Evolutionary conservation across 2,329 filamentous ascomycete species (phyloP).

Genomic region (Ceratocystis diversiconidia): DNA sequence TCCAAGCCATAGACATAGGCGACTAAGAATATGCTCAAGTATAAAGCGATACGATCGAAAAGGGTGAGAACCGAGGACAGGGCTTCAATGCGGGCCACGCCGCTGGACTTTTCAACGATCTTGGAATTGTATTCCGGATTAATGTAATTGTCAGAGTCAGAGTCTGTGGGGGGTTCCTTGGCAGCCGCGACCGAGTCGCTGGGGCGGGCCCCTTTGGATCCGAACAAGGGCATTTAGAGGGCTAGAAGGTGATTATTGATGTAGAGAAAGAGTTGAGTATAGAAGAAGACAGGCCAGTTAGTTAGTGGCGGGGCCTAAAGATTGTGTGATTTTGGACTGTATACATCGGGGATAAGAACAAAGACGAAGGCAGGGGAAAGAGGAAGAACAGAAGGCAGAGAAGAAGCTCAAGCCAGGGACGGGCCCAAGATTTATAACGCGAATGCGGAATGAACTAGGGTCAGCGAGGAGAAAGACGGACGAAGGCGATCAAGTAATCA

Average conservation of each 20-base stretch:
- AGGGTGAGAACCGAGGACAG: constrained; percentile 38
- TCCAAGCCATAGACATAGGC: constrained; percentile 51
- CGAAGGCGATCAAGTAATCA: background rate
- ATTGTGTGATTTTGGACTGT: background rate
- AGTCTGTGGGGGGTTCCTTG: background rate
- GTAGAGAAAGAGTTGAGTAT: background rate
- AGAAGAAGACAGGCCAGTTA: background rate
- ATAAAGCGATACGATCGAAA: constrained; percentile 41
- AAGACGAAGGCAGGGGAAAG: background rate
- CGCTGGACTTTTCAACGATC: constrained; percentile 29
- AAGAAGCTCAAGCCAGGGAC: background rate
- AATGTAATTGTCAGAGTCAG: background rate
- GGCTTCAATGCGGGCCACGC: constrained; percentile 46
- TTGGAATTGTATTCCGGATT: constrained; percentile 14
- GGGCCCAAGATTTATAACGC: background rate
- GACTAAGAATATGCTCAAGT: constrained; percentile 46
- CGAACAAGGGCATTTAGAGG: background rate
- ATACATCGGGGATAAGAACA: background rate
- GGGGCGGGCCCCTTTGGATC: background rate
- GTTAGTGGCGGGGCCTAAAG: background rate
- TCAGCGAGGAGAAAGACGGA: background rate
- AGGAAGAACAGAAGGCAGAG: background rate
- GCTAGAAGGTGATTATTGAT: background rate
- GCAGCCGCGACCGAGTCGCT: too few relatives aligned
- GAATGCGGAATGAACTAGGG: background rate